These are phyloP conservation scores for Pascua sp. DNA, from an alignment of 1,284 basidiomycete species.

Conservation along the genomic window DNA sequence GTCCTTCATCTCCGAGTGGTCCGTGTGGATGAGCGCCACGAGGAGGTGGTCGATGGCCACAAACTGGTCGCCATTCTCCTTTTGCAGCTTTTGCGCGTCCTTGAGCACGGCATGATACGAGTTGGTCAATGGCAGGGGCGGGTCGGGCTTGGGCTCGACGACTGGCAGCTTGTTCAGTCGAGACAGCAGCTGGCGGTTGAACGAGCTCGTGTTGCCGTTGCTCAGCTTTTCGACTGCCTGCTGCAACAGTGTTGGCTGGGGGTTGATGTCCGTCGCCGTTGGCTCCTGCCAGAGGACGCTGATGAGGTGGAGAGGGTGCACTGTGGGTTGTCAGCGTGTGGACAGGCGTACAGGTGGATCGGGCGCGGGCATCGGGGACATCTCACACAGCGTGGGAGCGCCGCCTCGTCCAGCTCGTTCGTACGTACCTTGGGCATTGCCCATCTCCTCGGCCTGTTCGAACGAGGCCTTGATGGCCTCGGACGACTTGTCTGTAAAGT, in stretches of 20 bases:
- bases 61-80: slow-evolving; percentile 80
- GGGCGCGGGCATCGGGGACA: no score
- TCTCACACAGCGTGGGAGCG: background rate
- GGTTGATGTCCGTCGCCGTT: slow-evolving; percentile 16
- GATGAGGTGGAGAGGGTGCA: slow-evolving; percentile 49
- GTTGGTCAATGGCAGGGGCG: slow-evolving; percentile 61
- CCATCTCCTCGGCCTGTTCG: slow-evolving; percentile 48
- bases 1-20: slow-evolving; percentile 46
- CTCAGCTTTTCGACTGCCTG: slow-evolving; percentile 44
- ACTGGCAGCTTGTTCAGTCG: slow-evolving; percentile 62
- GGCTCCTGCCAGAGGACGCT: slow-evolving; percentile 45
- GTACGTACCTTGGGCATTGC: slow-evolving; percentile 43
- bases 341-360: background rate
- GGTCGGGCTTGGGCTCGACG: slow-evolving; percentile 80
- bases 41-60: slow-evolving; percentile 85
- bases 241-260: slow-evolving; percentile 43
- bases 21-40: slow-evolving; percentile 64
- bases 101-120: slow-evolving; percentile 66
- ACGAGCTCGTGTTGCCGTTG: slow-evolving; percentile 36
- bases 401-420: background rate
- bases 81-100: slow-evolving; percentile 74
- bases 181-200: slow-evolving; percentile 42
- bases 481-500: slow-evolving; percentile 51
- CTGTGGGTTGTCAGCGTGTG: slow-evolving; percentile 25
- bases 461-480: slow-evolving; percentile 56